A percentile compares a stretch with the other conserved stretches of the same genome.
phyloP scores from a whole-genome alignment of 257 asterid species.

The Avicennia marina region DNA sequence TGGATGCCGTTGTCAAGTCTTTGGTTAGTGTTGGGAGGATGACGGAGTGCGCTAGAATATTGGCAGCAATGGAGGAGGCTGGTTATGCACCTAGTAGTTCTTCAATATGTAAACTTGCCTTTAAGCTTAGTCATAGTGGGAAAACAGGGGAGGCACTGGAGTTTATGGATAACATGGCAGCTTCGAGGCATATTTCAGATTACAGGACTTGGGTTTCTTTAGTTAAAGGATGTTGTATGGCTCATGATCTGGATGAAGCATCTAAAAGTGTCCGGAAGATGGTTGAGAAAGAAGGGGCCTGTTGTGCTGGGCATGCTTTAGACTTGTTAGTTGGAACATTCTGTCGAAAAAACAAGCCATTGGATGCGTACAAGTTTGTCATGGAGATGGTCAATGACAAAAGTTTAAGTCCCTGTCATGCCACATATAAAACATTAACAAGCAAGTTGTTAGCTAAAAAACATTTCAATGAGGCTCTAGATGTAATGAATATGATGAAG shows the following conservation, averaged over 20 bases:
- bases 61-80: constrained; percentile 50
- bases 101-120: constrained; percentile 46
- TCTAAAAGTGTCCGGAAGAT: constrained; percentile 34
- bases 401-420: constrained; percentile 43
- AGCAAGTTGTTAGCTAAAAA: constrained; percentile 46
- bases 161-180: constrained; percentile 34
- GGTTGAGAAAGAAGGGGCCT: constrained; percentile 49
- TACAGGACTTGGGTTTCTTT: constrained; percentile 49
- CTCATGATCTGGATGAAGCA: constrained; percentile 61
- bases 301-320: constrained; percentile 38
- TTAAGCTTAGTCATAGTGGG: constrained; percentile 44
- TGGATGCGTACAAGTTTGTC: constrained; percentile 47
- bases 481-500: constrained; percentile 63
- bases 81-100: constrained; percentile 47
- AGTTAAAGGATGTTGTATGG: constrained; percentile 54
- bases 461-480: constrained; percentile 50
- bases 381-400: constrained; percentile 46
- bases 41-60: constrained; percentile 48
- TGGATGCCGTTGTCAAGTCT: constrained; percentile 62
- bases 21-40: constrained; percentile 68
- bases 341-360: constrained; percentile 50
- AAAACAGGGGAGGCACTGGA: constrained; percentile 37
- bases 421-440: constrained; percentile 56
- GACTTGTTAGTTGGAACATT: constrained; percentile 42
- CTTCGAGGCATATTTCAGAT: constrained; percentile 22